Percentiles rank a stretch among this genome's conserved stretches.
Conservation (phyloP, 305 asterid species). For the Fraxinus ornus region DNA sequence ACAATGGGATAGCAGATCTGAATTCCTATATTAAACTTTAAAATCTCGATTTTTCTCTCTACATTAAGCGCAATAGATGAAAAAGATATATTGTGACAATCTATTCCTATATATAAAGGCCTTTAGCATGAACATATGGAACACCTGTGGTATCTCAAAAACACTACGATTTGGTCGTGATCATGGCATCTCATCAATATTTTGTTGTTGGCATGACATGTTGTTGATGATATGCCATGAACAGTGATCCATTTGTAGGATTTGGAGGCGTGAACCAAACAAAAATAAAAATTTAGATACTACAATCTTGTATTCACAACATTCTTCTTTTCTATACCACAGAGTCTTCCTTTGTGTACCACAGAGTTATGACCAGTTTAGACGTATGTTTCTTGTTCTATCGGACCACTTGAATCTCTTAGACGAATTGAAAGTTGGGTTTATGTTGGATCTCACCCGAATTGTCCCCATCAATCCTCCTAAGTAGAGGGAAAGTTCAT, state of each 20-base stretch:
- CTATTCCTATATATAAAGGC: not conserved
- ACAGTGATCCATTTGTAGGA: conserved; percentile 5
- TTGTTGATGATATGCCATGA: conserved; percentile 20
- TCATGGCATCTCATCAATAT: conserved; percentile 13
- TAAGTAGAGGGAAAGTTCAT: not conserved
- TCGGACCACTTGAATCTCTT: not conserved
- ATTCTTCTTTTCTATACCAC: not conserved
- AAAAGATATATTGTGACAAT: not conserved
- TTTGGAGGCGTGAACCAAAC: not conserved
- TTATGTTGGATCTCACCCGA: not conserved
- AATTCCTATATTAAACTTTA: not conserved
- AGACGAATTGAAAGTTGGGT: not conserved
- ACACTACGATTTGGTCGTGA: conserved; percentile 13
- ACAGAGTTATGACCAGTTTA: not conserved
- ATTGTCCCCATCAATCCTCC: not conserved
- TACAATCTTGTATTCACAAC: not conserved
- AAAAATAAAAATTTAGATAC: not conserved
- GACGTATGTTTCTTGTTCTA: not conserved
- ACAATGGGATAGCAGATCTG: too few relatives aligned
- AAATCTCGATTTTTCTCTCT: not conserved
- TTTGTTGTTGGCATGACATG: not conserved
- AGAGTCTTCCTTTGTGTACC: not conserved
- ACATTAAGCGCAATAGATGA: not conserved
- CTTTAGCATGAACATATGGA: not conserved
- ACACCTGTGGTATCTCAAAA: not conserved